Conservation (phyloP, 177 flowering plant species). For the Vitis hybrid region DNA sequence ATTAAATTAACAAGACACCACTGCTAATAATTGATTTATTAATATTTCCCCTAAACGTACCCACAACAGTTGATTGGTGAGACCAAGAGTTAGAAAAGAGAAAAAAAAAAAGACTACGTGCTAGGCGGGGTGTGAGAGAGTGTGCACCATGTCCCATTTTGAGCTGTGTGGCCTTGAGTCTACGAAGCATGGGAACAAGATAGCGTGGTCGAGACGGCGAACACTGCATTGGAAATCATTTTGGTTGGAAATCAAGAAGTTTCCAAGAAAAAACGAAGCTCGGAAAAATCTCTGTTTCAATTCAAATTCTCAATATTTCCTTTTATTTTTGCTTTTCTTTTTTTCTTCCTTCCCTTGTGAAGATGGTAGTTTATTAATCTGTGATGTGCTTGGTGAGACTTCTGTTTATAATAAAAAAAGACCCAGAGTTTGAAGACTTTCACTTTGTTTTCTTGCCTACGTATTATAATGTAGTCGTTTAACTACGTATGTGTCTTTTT, state of each 20-base stretch:
- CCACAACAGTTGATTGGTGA: slow-evolving; percentile 2
- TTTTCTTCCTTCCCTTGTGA: background rate
- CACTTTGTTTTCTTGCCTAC: slow-evolving; percentile 13
- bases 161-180: slow-evolving; percentile 15
- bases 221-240: slow-evolving; percentile 45
- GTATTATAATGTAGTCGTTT: background rate
- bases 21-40: slow-evolving; percentile 21
- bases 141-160: slow-evolving; percentile 32
- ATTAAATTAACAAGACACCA: background rate
- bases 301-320: no score
- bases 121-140: slow-evolving; percentile 49
- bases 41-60: background rate
- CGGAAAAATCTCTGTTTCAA: background rate
- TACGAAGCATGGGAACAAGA: slow-evolving; percentile 31
- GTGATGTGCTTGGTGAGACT: slow-evolving; percentile 8
- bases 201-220: slow-evolving; percentile 78
- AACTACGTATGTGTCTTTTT: background rate
- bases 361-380: background rate
- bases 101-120: slow-evolving; percentile 46
- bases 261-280: background rate
- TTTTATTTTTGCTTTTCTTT: no score
- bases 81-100: background rate
- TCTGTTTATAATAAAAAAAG: slow-evolving; percentile 2
- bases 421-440: slow-evolving; percentile 10
- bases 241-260: background rate